Evolutionary conservation across 768 basidiomycete species (phyloP).

Genomic region (Hirschioporus abietinus): DNA sequence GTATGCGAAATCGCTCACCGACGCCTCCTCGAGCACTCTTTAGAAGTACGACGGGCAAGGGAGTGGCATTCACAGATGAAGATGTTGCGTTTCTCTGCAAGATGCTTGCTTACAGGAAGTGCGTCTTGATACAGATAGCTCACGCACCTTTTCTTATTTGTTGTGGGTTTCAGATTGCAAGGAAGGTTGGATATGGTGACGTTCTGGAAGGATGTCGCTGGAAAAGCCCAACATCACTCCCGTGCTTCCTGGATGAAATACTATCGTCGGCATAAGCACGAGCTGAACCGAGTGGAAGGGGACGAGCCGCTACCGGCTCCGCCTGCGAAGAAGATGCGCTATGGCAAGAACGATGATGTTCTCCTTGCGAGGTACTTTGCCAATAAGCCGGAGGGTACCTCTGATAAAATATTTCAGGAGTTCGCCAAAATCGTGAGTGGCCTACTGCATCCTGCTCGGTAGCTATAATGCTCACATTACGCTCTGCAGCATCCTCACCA

Average conservation of each 20-base stretch:
- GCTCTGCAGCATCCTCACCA: constrained; percentile 69
- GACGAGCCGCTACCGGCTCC: constrained; percentile 70
- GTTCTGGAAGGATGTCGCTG: constrained; percentile 75
- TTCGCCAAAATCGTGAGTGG: constrained; percentile 63
- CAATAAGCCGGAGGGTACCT: constrained; percentile 72
- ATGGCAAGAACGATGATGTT: constrained; percentile 74
- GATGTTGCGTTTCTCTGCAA: constrained; percentile 73
- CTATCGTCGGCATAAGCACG: constrained; percentile 85
- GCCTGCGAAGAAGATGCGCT: constrained; percentile 86
- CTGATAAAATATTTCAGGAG: constrained; percentile 77
- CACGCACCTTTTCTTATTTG: background rate
- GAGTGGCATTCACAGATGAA: constrained; percentile 83
- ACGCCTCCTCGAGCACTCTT: constrained; percentile 76
- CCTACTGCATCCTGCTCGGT: constrained; percentile 7
- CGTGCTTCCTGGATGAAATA: constrained; percentile 94
- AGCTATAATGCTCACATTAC: background rate
- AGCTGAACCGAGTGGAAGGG: constrained; percentile 57
- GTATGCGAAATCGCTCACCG: constrained; percentile 61
- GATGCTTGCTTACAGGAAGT: constrained; percentile 77
- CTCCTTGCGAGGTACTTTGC: constrained; percentile 72
- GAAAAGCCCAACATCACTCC: constrained; percentile 84
- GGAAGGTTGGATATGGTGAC: constrained; percentile 67
- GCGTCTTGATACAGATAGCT: constrained; percentile 16
- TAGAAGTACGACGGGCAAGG: constrained; percentile 84
- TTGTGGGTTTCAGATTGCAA: constrained; percentile 35